Base-by-base conservation (phyloP, 73 alveolate species). In the Paramecium biaurelia region DNA sequence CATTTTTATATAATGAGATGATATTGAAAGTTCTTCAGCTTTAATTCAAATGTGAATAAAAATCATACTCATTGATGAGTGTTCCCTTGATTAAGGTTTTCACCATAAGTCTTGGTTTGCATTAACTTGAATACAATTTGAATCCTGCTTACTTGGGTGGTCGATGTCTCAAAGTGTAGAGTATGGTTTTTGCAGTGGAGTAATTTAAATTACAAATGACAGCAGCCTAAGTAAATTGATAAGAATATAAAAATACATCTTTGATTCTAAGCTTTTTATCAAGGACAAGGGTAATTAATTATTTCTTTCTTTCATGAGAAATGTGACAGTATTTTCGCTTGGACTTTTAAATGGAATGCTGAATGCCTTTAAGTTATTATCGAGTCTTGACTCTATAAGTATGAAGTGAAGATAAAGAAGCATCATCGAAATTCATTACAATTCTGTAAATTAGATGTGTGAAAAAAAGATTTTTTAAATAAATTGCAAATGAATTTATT, bases 311-410 rank as follows among this genome's bases (percentile, higher is more conserved):
- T 5, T 79, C 90, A 20, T 11, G 76, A 24, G 90, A 47, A 79
- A 79, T 79, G 74, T 79, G 90, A 45, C 63, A 79, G 74, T 79
- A 79, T 41, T 79, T 79, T 79, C 90, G 23, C 24, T 79, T 79
- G n/a, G 53, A 23, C 90, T 79, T 79, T 43, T 79, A 4, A 6
- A 24, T 43, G 49, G 43, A 24, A 23, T 32, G 38, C 7, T 38
- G 28, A 8, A 45, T 79, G 18, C 72, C 72, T 26, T 45, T 79
- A 1, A 47, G 30, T 45, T 41, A 10, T 45, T 79, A 45, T 79
- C 90, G 35, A 38, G 90, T 79, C 43, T 45, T 79, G 37, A 79
- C 90, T 47, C 90, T 45, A 45, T 10, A 42, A 74, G 87, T 38
- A 21, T 24, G 57, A 15, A 37, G 37, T 32, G 87, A 74, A 35